These are phyloP conservation scores for Udeniomyces megalosporus DNA, from an alignment of 768 basidiomycete species.

Conservation along the genomic window DNA sequence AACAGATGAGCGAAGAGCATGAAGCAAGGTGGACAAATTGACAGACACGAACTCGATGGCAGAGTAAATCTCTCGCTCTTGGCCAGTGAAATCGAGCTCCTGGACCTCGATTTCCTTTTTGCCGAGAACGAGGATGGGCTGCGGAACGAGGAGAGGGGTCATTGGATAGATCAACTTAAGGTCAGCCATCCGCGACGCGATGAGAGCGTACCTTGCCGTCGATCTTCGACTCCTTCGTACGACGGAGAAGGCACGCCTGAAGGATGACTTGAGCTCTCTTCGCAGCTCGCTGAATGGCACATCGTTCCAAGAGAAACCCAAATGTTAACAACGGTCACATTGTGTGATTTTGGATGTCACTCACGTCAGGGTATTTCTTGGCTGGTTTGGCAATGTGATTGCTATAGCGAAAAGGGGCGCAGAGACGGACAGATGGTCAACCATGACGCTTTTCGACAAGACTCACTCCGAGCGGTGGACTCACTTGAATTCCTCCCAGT, in stretches of 20 bases:
- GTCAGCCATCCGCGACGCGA: not conserved
- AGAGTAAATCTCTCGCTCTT: slow-evolving; percentile 49
- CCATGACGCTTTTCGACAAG: no score
- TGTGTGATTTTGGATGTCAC: no score
- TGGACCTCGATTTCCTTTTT: slow-evolving; percentile 34
- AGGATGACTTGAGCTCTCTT: slow-evolving; percentile 42
- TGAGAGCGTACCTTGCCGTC: slow-evolving; percentile 42
- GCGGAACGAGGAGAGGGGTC: not conserved
- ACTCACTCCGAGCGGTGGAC: no score
- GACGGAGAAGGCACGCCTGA: slow-evolving; percentile 39
- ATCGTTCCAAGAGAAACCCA: no score
- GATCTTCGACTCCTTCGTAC: slow-evolving; percentile 50
- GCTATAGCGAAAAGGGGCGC: not conserved
- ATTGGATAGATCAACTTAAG: no score
- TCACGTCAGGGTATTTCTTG: slow-evolving; percentile 24
- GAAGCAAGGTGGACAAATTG: not conserved
- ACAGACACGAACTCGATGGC: slow-evolving; percentile 7
- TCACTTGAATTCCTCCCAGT: slow-evolving; percentile 48
- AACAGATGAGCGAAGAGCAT: not conserved
- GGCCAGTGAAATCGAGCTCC: slow-evolving; percentile 42
- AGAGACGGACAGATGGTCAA: no score
- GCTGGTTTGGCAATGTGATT: slow-evolving; percentile 32
- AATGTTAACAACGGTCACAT: no score
- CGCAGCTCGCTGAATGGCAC: slow-evolving; percentile 34
- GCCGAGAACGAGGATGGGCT: not conserved